Base-by-base conservation (phyloP, 164 flowering plant species). In the Magnolia officinalis region DNA sequence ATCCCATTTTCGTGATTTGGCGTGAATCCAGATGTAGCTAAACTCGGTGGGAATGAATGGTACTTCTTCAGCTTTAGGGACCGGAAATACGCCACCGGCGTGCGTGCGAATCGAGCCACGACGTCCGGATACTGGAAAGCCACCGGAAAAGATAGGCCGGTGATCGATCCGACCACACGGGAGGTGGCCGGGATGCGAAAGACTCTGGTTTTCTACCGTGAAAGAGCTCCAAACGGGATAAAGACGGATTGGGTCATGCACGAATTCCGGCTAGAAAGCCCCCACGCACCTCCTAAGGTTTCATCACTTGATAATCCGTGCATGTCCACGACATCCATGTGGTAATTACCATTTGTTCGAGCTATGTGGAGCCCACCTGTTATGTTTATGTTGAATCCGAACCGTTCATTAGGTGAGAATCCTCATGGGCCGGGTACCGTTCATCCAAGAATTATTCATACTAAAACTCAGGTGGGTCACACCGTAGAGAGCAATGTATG, bases 211-310 rank as follows among this genome's bases (percentile, higher is more conserved):
- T 93, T 93, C 80, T 91, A 93, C 76, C 78, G 77, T 14, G 90
- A 88, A 72, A 76, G 96, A 81, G 95, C 97, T 70, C 97, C 97
- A 0, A 84, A 88, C 74, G 97, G 97, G 11, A 83, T 88, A 85
- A 93, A 90, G 77, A 89, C 91, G 11, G 91, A 89, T n/a, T 93
- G 97, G 97, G 86, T 93, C 79, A 93, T 93, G 97, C 96, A 93
- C 67, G 97, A 93, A 80, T 93, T 91, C 81, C 94, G 97, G 69
- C 79, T 89, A 2, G 92, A 92, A 82, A 88, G 84, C 78, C 90
- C 90, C 4, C 84, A 83, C 37, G 84, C 81, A 84, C 89, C 92
- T 76, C 93, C 95, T 6, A 90, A 90, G 91, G 93, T 92, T 2
- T 16, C 67, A 5, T 21, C 67, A 16, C 13, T 16, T 2, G 10